Evolutionary conservation across 2,329 filamentous ascomycete genomes (phyloP).

Genomic region (Volutella citrinella): DNA sequence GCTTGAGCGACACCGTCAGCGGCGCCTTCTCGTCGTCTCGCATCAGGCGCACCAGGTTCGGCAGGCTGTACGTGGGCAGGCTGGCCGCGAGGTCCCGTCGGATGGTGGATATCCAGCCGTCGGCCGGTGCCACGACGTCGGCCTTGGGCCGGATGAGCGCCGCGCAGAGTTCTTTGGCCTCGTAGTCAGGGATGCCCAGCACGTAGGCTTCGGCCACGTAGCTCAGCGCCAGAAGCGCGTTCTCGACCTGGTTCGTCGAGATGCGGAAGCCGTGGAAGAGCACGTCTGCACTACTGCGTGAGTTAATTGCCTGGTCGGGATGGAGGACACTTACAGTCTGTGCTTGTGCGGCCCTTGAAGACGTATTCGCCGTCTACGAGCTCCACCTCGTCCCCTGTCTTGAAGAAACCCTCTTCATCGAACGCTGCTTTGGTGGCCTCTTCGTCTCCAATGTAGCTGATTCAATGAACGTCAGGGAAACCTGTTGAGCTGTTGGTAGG

Average conservation of each 20-base stretch:
- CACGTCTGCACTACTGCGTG: constrained; percentile 9
- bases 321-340: constrained; percentile 21
- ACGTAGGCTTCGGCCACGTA: constrained; percentile 19
- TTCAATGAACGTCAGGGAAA: no score
- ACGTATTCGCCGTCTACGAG: constrained; percentile 44
- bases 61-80: constrained; percentile 14
- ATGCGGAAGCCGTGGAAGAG: constrained; percentile 10
- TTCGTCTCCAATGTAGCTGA: constrained; percentile 42
- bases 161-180: constrained; percentile 16
- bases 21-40: no score
- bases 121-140: constrained; percentile 4
- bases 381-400: constrained; percentile 80
- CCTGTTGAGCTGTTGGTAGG: not conserved
- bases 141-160: constrained; percentile 14
- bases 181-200: constrained; percentile 17
- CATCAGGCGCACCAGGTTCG: no score
- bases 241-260: constrained; percentile 14
- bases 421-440: constrained; percentile 76
- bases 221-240: constrained; percentile 11
- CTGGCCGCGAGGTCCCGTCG: constrained; percentile 9
- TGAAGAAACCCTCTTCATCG: constrained; percentile 86
- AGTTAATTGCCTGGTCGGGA: not conserved
- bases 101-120: no score
- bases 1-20: no score
- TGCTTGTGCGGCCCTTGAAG: constrained; percentile 15